These are phyloP conservation scores for Aureobasidium sp. DNA, from an alignment of 2,329 filamentous ascomycete genomes.

Conservation along the genomic window DNA sequence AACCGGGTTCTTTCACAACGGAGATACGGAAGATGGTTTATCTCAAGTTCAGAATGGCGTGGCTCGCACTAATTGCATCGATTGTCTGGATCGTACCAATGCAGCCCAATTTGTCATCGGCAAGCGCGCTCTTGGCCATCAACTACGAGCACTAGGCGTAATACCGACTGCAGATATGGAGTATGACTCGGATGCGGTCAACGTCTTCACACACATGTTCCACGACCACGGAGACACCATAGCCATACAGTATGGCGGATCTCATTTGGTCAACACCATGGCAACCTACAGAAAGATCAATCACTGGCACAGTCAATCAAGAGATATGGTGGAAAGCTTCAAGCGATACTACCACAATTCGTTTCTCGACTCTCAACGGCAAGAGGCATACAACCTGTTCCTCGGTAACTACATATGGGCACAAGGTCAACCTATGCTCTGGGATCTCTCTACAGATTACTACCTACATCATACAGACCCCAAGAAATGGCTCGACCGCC, in stretches of 20 bases:
- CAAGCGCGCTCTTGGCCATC: conserved; percentile 84
- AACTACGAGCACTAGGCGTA: conserved; percentile 85
- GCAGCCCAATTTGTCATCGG: conserved; percentile 97
- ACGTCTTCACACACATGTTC: conserved; percentile 94
- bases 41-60: conserved; percentile 81
- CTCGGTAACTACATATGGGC: conserved; percentile 89
- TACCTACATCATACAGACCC: conserved; percentile 90
- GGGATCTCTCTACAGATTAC: conserved; percentile 92
- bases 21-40: conserved; percentile 59
- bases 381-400: conserved; percentile 97
- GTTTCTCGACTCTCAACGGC: conserved; percentile 92
- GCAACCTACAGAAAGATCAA: conserved; percentile 98
- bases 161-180: conserved; percentile 71
- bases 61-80: conserved; percentile 93
- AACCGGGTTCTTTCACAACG: conserved; percentile 94
- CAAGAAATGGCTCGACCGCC: conserved; percentile 59
- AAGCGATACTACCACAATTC: conserved; percentile 99
- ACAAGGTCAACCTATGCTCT: conserved; percentile 87
- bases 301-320: conserved; percentile 94
- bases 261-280: conserved; percentile 98
- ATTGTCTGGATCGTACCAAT: conserved; percentile 94
- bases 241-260: conserved; percentile 93
- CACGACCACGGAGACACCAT: conserved; percentile 97
- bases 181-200: conserved; percentile 93
- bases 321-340: conserved; percentile 99